Evolutionary conservation across 2,329 filamentous ascomycete species (phyloP).

Genomic region (Teratosphaeria gauchensis): DNA sequence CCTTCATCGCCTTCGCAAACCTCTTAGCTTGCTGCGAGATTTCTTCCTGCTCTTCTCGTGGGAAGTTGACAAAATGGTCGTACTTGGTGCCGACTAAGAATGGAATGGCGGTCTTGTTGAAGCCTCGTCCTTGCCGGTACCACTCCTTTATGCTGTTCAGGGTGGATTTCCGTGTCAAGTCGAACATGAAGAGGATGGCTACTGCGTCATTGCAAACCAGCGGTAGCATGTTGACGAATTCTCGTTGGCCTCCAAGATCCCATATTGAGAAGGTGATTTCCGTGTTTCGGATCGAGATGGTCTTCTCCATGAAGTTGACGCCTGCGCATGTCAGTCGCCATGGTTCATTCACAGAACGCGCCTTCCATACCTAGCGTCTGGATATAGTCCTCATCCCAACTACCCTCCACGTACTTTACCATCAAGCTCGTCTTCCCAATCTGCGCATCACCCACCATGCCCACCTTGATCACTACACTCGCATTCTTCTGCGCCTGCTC

Average conservation of each 20-base stretch:
- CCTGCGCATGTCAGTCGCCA: conserved; percentile 36
- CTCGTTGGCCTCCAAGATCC: conserved; percentile 94
- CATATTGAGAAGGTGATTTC: conserved; percentile 99
- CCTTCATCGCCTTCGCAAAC: conserved; percentile 97
- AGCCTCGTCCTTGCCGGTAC: conserved; percentile 94
- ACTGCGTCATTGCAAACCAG: conserved; percentile 99
- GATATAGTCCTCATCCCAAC: conserved; percentile 99
- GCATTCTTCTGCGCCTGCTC: conserved; percentile 39
- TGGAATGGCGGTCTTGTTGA: conserved; percentile 99
- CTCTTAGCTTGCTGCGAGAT: conserved; percentile 95
- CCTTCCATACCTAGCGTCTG: conserved; percentile 65
- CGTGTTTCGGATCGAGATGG: conserved; percentile 96
- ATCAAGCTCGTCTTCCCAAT: conserved; percentile 98
- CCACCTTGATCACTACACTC: conserved; percentile 94
- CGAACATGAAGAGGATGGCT: conserved; percentile 99
- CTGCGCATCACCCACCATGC: conserved; percentile 98
- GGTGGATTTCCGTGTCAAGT: conserved; percentile 93
- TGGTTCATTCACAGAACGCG: background rate
- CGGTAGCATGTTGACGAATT: conserved; percentile 99
- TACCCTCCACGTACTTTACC: conserved; percentile 99
- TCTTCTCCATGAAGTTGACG: conserved; percentile 99
- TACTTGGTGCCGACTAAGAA: conserved; percentile 97
- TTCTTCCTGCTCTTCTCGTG: conserved; percentile 93
- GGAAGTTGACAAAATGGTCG: conserved; percentile 98
- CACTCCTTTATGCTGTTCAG: conserved; percentile 99